Percentiles rank a stretch among this genome's conserved stretches.
Evolutionary conservation across 2,329 filamentous ascomycete genomes (phyloP).

Genomic region (Blastomyces parvus): DNA sequence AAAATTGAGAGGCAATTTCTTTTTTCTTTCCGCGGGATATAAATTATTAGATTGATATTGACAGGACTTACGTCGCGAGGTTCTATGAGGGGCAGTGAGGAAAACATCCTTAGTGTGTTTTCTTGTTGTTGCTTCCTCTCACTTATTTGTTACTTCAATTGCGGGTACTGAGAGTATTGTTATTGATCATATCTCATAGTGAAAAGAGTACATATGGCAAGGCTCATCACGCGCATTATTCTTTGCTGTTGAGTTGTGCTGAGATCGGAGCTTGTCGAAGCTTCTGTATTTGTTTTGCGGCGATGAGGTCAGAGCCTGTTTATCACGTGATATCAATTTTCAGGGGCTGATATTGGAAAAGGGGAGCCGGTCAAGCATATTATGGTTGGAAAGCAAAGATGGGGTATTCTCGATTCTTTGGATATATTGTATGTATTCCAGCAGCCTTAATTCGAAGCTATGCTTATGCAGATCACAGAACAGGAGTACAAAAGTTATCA

Average conservation of each 20-base stretch:
- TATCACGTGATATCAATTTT: neutral
- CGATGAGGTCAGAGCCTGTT: neutral
- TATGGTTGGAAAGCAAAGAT: neutral
- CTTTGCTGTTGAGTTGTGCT: neutral
- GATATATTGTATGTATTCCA: neutral
- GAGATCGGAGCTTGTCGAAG: neutral
- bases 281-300: neutral
- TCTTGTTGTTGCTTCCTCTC: neutral
- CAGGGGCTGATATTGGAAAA: neutral
- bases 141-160: neutral
- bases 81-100: slow-evolving; percentile 55
- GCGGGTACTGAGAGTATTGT: neutral
- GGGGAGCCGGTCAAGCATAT: too few relatives aligned
- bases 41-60: slow-evolving; percentile 7
- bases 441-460: neutral
- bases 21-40: neutral
- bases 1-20: neutral
- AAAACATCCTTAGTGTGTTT: slow-evolving; percentile 42
- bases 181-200: neutral
- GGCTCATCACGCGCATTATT: neutral
- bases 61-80: slow-evolving; percentile 55
- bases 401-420: neutral
- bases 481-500: neutral
- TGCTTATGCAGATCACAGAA: neutral
- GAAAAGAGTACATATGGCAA: neutral